Evolutionary conservation across 176 grass and related monocot genomes (phyloP), one percentile per base, ranked within the genome.

Genomic region (Hsuehochloa calcarea): DNA sequence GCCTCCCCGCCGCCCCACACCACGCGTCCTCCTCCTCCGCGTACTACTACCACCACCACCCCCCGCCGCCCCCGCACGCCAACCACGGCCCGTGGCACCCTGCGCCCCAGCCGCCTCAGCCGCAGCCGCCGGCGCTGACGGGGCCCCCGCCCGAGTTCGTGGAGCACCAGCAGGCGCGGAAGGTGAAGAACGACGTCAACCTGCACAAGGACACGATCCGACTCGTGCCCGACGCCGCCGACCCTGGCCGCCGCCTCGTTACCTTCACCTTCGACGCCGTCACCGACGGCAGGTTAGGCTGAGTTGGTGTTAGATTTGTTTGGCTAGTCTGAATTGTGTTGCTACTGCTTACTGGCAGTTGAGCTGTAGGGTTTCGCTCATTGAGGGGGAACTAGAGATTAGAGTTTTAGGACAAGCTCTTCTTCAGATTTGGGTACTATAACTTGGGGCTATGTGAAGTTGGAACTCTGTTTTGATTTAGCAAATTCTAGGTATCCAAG

Each of bases 131-230:
- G 27, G 83, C 87, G 43, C 65, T 92, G 10, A 64, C 60, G 54
- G 74, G 40, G 0, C 88, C 77, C 23, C 91, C 96, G 62, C 89
- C 89, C 39, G 87, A 94, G 75, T 94, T 79, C 79, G 93, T 95
- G 6, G 91, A 90, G 68, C 87, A 93, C 79, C 87, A 90, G 92
- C 93, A 88, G 84, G 83, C 96, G 1, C 89, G 51, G 86, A 99
- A 77, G 73, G 88, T 99, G 68, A 99, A 96, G 93, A 99, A 92
- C 83, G 90, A 92, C 67, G 43, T 96, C 58, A 99, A 99, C 78
- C 70, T 99, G 91, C 96, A 92, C 70, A 99, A 96, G 88, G 90
- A 96, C 63, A 89, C 90, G 65, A 94, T 99, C 80, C 72, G 87
- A n/a, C 88, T 99, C 81, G 81, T 92, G 14, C 88, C 81, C 14